Evolutionary conservation across 768 basidiomycete species (phyloP).

Genomic region (Tulasnella calospora): DNA sequence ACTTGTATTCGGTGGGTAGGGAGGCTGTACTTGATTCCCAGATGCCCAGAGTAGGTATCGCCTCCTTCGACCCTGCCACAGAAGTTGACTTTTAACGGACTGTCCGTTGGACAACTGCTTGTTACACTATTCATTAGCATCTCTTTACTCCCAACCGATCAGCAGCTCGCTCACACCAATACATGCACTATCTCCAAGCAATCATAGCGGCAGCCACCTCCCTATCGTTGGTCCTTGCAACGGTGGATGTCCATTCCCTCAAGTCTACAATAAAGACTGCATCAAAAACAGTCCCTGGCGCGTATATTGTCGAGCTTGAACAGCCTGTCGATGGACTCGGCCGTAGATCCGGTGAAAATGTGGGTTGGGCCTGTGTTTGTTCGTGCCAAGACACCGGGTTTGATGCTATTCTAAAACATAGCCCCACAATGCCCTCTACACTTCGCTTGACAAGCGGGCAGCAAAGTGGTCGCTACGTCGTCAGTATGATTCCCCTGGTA

Average conservation of each 20-base stretch:
- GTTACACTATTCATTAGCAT: too few species aligned
- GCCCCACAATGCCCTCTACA: constrained; percentile 20
- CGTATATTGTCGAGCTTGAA: constrained; percentile 17
- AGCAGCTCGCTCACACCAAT: neutral
- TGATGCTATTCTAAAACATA: neutral
- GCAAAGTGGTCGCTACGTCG: neutral
- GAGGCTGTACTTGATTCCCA: too few species aligned
- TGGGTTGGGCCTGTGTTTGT: neutral
- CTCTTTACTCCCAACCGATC: too few species aligned
- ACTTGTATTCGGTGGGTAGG: too few species aligned
- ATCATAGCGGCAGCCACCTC: neutral
- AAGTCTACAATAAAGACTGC: neutral
- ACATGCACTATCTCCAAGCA: too few species aligned
- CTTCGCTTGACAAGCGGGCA: constrained; percentile 6
- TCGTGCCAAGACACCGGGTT: neutral
- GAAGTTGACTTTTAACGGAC: too few species aligned
- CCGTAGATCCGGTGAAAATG: neutral
- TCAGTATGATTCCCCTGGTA: neutral
- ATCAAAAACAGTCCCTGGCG: neutral
- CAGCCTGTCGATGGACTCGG: neutral
- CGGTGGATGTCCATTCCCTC: neutral
- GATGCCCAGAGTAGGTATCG: too few species aligned
- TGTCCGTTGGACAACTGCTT: too few species aligned
- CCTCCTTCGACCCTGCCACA: too few species aligned
- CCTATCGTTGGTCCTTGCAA: neutral